Percentiles rank a stretch among this genome's conserved stretches.
Evolutionary conservation across 2,329 filamentous ascomycete species (phyloP).

Genomic region (Gremmenia infestans): DNA sequence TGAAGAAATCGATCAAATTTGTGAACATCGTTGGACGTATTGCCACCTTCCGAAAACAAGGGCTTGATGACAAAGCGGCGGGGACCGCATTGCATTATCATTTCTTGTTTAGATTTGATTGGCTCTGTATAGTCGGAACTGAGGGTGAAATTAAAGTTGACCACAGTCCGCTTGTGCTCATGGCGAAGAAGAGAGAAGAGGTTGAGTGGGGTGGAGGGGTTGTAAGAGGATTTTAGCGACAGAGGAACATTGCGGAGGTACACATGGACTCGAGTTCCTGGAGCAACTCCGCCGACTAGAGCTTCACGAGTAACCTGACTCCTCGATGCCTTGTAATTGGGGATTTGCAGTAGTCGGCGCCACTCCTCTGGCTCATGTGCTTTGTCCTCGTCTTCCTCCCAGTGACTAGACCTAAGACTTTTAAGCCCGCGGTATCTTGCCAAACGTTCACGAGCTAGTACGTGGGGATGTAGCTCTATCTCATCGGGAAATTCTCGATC

Average conservation of each 20-base stretch:
- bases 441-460: conserved; percentile 78
- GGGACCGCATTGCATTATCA: conserved; percentile 87
- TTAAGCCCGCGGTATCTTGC: conserved; percentile 87
- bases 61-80: conserved; percentile 85
- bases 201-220: conserved; percentile 57
- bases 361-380: conserved; percentile 87
- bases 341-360: conserved; percentile 76
- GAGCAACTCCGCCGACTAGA: conserved; percentile 77
- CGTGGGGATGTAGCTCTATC: conserved; percentile 86
- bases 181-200: conserved; percentile 87
- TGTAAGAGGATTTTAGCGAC: conserved; percentile 47
- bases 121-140: conserved; percentile 70
- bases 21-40: conserved; percentile 93
- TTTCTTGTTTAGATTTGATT: conserved; percentile 85
- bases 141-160: conserved; percentile 87
- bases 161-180: conserved; percentile 86
- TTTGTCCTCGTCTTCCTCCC: conserved; percentile 84
- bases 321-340: conserved; percentile 83
- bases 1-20: conserved; percentile 93
- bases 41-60: conserved; percentile 82
- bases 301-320: conserved; percentile 75
- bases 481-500: conserved; percentile 97
- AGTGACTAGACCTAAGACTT: conserved; percentile 78
- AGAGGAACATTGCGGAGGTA: conserved; percentile 60
- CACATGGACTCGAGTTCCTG: conserved; percentile 79